A percentile compares a stretch with the other conserved stretches of the same genome.
phyloP scores from a whole-genome alignment of 1,284 basidiomycete genomes.

The Spongispora temasekensis region DNA sequence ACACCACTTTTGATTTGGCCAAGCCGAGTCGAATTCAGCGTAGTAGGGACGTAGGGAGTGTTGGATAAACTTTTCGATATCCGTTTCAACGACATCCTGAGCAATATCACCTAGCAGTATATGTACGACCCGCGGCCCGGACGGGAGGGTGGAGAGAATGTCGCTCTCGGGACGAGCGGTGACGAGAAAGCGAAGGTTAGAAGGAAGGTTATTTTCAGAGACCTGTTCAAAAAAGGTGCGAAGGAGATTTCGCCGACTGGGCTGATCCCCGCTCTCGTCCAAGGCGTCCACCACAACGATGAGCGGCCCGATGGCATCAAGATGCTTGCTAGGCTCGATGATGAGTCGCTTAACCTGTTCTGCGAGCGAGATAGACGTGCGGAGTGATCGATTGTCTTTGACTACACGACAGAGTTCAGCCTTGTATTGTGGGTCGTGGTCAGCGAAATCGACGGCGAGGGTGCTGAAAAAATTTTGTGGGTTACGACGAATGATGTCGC shows the following conservation, averaged over 20 bases:
- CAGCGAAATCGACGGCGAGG: slow-evolving; percentile 20
- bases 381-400: slow-evolving; percentile 22
- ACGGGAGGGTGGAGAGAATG: slow-evolving; percentile 14
- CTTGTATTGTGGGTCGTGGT: slow-evolving; percentile 22
- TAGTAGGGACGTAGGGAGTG: slow-evolving; percentile 13
- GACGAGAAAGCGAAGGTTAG: slow-evolving; percentile 21
- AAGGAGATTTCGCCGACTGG: slow-evolving; percentile 14
- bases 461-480: slow-evolving; percentile 27
- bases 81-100: slow-evolving; percentile 13
- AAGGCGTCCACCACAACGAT: slow-evolving; percentile 23
- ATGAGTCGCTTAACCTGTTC: slow-evolving; percentile 21
- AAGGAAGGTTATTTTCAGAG: slow-evolving; percentile 10
- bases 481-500: slow-evolving; percentile 19
- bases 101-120: slow-evolving; percentile 16
- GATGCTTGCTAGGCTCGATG: slow-evolving; percentile 15
- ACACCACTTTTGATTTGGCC: slow-evolving; percentile 22
- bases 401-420: slow-evolving; percentile 9
- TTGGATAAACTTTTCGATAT: slow-evolving; percentile 18
- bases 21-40: slow-evolving; percentile 14
- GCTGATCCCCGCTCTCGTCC: slow-evolving; percentile 25
- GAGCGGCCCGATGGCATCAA: slow-evolving; percentile 18
- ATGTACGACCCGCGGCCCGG: slow-evolving; percentile 11
- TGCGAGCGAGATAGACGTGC: slow-evolving; percentile 13
- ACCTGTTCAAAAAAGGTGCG: slow-evolving; percentile 12
- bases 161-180: slow-evolving; percentile 23